Percentiles rank a stretch among this genome's conserved stretches.
Evolutionary conservation across 495 filamentous ascomycete genomes (phyloP).

Genomic region (Annulohypoxylon stygium): DNA sequence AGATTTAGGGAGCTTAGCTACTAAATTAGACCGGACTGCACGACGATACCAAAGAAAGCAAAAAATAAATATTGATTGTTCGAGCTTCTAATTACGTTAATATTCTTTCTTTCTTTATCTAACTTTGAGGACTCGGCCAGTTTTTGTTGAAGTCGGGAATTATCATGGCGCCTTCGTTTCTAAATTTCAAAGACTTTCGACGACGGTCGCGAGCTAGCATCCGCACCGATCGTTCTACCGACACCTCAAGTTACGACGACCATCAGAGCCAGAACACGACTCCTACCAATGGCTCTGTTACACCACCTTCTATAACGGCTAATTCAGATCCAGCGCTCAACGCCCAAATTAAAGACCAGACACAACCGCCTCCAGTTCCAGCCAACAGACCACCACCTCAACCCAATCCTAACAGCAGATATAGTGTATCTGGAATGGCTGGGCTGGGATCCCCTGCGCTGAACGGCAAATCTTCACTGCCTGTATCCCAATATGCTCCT

Average conservation of each 20-base stretch:
- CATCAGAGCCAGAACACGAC: constrained; percentile 57
- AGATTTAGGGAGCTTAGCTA: constrained; percentile 16
- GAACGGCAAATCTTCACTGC: constrained; percentile 64
- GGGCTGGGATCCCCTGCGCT: constrained; percentile 69
- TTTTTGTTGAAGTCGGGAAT: constrained; percentile 18
- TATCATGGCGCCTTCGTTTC: constrained; percentile 71
- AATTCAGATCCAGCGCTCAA: constrained; percentile 65
- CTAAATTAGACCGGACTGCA: constrained; percentile 5
- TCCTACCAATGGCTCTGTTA: constrained; percentile 62
- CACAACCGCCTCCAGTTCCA: constrained; percentile 59
- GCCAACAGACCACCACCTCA: constrained; percentile 58
- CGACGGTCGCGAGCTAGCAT: constrained; percentile 78
- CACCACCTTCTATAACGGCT: constrained; percentile 59
- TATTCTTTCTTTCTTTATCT: constrained; percentile 21
- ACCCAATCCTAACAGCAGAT: constrained; percentile 59
- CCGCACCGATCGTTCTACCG: constrained; percentile 66
- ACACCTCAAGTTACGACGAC: constrained; percentile 65
- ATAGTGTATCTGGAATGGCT: constrained; percentile 66
- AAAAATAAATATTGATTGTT: constrained; percentile 6
- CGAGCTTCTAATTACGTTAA: not conserved
- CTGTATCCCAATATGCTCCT: constrained; percentile 82
- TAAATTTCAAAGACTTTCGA: constrained; percentile 77
- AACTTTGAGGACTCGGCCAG: constrained; percentile 1
- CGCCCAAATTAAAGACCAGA: constrained; percentile 58
- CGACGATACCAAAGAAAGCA: constrained; percentile 15